phyloP scores from a whole-genome alignment of 768 basidiomycete genomes.

The Tricholoma terreum region DNA sequence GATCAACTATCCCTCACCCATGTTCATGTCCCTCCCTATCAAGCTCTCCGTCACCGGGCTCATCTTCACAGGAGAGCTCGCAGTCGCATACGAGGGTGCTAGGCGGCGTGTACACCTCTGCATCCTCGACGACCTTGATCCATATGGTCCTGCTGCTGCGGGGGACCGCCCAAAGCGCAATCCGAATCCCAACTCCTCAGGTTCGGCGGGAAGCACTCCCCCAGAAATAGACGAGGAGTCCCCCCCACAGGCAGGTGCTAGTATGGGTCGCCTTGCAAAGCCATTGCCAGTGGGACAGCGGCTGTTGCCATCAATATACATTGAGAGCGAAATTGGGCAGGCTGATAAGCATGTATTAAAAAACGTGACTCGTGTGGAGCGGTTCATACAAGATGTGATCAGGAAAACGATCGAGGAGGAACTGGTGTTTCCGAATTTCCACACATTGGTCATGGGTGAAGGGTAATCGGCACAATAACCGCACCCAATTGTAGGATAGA shows the following conservation, averaged over 20 bases:
- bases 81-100: constrained; percentile 88
- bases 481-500: not conserved
- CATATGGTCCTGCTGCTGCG: constrained; percentile 77
- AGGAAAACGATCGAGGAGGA: constrained; percentile 95
- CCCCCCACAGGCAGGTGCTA: constrained; percentile 27
- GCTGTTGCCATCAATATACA: constrained; percentile 80
- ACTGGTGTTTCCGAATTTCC: constrained; percentile 94
- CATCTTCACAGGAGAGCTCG: constrained; percentile 82
- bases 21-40: constrained; percentile 97
- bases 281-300: constrained; percentile 79
- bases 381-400: constrained; percentile 93
- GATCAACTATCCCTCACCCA: constrained; percentile 94
- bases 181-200: constrained; percentile 10
- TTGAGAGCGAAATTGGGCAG: constrained; percentile 97
- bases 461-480: constrained; percentile 3
- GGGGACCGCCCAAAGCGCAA: constrained; percentile 49
- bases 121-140: constrained; percentile 84
- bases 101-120: constrained; percentile 82
- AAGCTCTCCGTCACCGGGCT: constrained; percentile 89
- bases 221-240: constrained; percentile 64
- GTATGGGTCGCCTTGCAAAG: constrained; percentile 47
- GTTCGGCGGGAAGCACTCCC: constrained; percentile 45
- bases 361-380: constrained; percentile 93
- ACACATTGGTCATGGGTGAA: constrained; percentile 53
- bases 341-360: constrained; percentile 92